These are phyloP conservation scores for Lactarius pseudohatsudake DNA, from an alignment of 768 basidiomycete genomes.

Conservation along the genomic window DNA sequence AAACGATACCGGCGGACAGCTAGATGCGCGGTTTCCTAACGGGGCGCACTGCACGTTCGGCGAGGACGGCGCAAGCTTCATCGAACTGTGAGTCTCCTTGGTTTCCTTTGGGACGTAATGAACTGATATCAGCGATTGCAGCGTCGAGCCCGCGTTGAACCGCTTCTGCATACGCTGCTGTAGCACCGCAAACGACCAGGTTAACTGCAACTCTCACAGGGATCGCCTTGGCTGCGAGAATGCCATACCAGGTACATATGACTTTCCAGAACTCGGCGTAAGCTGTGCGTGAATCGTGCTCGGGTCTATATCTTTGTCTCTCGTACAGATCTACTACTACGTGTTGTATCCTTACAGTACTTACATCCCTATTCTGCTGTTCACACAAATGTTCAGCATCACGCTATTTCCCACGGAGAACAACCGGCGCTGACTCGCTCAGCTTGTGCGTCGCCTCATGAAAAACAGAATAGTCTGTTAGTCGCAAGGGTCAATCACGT, in stretches of 20 bases:
- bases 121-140: conserved; percentile 25
- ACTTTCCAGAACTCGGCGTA: conserved; percentile 41
- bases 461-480: too few species aligned
- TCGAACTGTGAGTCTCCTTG: conserved; percentile 43
- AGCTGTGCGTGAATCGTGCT: conserved; percentile 35
- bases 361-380: conserved; percentile 20
- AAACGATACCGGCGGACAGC: conserved; percentile 48
- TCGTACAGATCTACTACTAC: neutral
- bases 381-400: conserved; percentile 5
- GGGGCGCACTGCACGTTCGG: conserved; percentile 55
- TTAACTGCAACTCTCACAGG: conserved; percentile 52
- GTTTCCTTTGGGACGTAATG: neutral
- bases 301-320: neutral
- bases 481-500: neutral
- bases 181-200: conserved; percentile 41
- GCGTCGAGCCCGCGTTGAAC: conserved; percentile 46
- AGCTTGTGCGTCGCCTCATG: too few species aligned
- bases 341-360: neutral
- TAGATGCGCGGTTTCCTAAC: conserved; percentile 51
- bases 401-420: too few species aligned
- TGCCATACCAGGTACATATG: conserved; percentile 48
- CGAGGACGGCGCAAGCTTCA: conserved; percentile 52
- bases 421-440: too few species aligned
- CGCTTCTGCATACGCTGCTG: conserved; percentile 55
- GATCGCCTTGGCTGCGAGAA: conserved; percentile 45